Percentiles rank a stretch among this genome's conserved stretches.
Conservation (phyloP, 2,329 filamentous ascomycete species). For the Clarireedia monteithiana region DNA sequence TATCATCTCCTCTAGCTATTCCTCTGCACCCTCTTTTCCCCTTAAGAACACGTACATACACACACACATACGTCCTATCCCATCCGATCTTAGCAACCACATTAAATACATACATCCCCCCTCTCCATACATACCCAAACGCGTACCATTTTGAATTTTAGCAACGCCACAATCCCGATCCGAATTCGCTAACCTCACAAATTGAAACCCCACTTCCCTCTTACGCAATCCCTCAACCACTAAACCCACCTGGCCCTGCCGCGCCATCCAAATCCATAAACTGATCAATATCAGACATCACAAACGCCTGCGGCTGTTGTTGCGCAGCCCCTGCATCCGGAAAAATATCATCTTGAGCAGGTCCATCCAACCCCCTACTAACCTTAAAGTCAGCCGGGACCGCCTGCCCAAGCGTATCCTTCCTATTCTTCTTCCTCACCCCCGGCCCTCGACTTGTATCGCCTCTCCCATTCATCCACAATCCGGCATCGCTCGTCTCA, state of each 20-base stretch:
- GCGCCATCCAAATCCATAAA: constrained; percentile 13
- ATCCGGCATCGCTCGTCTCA: constrained; percentile 34
- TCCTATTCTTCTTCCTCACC: constrained; percentile 26
- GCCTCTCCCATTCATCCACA: constrained; percentile 40
- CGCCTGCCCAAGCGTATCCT: constrained; percentile 28
- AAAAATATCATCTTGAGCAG: constrained; percentile 22
- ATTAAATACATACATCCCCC: too few relatives aligned
- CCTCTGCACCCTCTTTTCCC: too few relatives aligned
- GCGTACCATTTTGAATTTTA: too few relatives aligned
- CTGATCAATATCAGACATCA: constrained; percentile 12
- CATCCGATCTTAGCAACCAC: too few relatives aligned
- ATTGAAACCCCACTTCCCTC: too few relatives aligned
- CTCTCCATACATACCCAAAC: too few relatives aligned
- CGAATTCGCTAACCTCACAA: too few relatives aligned
- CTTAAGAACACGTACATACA: too few relatives aligned
- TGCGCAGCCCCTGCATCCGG: constrained; percentile 16
- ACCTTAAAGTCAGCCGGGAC: constrained; percentile 30
- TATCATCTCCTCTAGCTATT: too few relatives aligned
- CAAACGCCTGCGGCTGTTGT: background rate
- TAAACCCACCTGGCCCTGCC: background rate
- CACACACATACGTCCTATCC: too few relatives aligned
- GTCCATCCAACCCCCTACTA: constrained; percentile 29
- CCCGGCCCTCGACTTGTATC: constrained; percentile 29
- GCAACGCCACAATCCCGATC: too few relatives aligned
- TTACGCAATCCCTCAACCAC: background rate